These are phyloP conservation scores for Pseudopithomyces chartarum DNA, from an alignment of 2,329 filamentous ascomycete genomes.

Conservation along the genomic window DNA sequence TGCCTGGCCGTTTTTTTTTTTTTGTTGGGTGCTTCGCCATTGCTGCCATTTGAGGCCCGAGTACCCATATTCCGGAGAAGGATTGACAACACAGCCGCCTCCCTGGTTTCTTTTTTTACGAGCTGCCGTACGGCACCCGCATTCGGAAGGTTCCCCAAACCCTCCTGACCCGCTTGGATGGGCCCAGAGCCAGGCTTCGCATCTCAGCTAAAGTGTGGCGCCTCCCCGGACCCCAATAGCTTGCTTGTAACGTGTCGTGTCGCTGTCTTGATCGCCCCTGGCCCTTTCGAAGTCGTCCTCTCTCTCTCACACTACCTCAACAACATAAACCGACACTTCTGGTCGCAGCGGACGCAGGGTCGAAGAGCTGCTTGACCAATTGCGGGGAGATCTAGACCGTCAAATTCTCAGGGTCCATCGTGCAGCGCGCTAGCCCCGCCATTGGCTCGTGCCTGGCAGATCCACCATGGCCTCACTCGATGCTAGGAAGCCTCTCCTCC, in stretches of 20 bases:
- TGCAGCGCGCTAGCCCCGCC: slow-evolving; percentile 4
- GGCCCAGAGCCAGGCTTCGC: background rate
- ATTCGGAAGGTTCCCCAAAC: background rate
- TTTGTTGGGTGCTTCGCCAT: too few species aligned
- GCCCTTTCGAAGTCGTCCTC: background rate
- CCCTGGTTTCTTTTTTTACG: background rate
- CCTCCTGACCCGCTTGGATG: background rate
- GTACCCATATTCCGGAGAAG: background rate
- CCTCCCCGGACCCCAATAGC: background rate
- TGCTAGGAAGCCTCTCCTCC: slow-evolving; percentile 27
- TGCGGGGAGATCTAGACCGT: background rate
- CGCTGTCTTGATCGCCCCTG: background rate
- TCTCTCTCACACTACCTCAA: background rate
- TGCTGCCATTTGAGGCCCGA: background rate
- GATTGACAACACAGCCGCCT: background rate
- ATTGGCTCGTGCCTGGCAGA: slow-evolving; percentile 30
- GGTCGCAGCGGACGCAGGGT: background rate
- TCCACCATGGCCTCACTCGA: slow-evolving; percentile 23
- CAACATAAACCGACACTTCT: background rate
- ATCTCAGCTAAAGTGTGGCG: slow-evolving; percentile 3
- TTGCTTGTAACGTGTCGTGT: too few species aligned
- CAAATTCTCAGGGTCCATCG: slow-evolving; percentile 13
- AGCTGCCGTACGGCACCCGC: background rate
- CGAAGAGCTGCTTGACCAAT: background rate
- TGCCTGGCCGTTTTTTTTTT: background rate